Conservation (phyloP, 2,329 filamentous ascomycete species). For the Penicillium hesseltinei region DNA sequence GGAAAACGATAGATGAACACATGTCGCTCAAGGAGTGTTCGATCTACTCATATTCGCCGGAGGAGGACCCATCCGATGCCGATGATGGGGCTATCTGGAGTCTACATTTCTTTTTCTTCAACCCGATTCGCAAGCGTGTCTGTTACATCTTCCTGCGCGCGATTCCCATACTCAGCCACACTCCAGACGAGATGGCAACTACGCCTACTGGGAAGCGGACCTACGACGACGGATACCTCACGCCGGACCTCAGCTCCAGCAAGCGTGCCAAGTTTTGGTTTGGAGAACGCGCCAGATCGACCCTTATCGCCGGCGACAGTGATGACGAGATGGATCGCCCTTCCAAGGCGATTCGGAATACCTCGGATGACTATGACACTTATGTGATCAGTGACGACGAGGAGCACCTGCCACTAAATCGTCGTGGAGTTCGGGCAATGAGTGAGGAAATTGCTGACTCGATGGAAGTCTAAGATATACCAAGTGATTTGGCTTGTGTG, state of each 20-base stretch:
- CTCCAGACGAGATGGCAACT: slow-evolving; percentile 52
- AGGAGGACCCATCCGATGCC: slow-evolving; percentile 87
- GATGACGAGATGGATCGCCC: slow-evolving; percentile 44
- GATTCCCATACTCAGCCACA: slow-evolving; percentile 68
- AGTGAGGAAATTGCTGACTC: slow-evolving; percentile 54
- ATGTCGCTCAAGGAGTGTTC: slow-evolving; percentile 89
- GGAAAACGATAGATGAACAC: slow-evolving; percentile 88
- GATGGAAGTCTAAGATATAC: slow-evolving; percentile 50
- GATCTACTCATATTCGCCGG: slow-evolving; percentile 84
- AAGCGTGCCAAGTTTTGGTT: slow-evolving; percentile 91
- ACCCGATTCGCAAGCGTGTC: slow-evolving; percentile 85
- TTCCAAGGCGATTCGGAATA: slow-evolving; percentile 23
- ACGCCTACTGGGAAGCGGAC: slow-evolving; percentile 47
- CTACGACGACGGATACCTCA: slow-evolving; percentile 50
- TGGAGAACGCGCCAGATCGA: slow-evolving; percentile 58
- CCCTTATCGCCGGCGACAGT: slow-evolving; percentile 43
- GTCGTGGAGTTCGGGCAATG: slow-evolving; percentile 51
- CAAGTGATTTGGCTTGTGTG: background rate
- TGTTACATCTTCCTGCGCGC: slow-evolving; percentile 91
- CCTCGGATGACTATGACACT: slow-evolving; percentile 43
- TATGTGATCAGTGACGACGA: slow-evolving; percentile 49
- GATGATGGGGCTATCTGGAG: slow-evolving; percentile 95
- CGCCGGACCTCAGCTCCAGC: slow-evolving; percentile 58
- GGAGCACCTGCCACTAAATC: slow-evolving; percentile 35
- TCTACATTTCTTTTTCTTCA: slow-evolving; percentile 97